phyloP scores from a whole-genome alignment of 345 rosid genomes.

The Turritis glabra region DNA sequence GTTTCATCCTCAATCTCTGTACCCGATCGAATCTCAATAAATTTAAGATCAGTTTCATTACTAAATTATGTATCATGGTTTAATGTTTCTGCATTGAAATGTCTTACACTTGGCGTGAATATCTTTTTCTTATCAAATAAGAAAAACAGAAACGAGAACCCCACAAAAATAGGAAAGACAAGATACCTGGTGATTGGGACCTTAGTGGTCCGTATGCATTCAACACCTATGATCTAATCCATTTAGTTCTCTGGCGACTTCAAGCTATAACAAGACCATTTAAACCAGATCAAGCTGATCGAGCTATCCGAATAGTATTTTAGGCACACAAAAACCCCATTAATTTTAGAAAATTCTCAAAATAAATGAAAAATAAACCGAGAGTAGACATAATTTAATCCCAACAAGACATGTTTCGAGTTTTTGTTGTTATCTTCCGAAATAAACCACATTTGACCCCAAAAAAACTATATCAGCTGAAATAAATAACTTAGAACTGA shows the following conservation, averaged over 20 bases:
- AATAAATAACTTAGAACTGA: too few relatives aligned
- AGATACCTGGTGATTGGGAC: slow-evolving; percentile 38
- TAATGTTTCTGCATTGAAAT: background rate
- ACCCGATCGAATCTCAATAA: background rate
- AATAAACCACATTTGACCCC: background rate
- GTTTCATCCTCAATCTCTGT: background rate
- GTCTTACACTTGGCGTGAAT: background rate
- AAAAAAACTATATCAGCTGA: too few relatives aligned
- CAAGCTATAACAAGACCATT: background rate
- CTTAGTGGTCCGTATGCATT: slow-evolving; percentile 14
- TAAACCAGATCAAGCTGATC: background rate
- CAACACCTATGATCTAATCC: slow-evolving; percentile 23
- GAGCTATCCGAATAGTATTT: background rate
- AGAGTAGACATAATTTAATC: background rate
- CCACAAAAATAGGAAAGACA: slow-evolving; percentile 13
- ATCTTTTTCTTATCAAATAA: too few relatives aligned
- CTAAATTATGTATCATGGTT: background rate
- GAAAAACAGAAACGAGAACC: background rate
- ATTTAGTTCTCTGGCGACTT: slow-evolving; percentile 12
- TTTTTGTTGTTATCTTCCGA: background rate
- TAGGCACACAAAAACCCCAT: background rate
- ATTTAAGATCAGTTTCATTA: background rate
- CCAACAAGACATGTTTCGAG: background rate
- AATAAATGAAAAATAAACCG: background rate
- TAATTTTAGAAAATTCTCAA: background rate